Conservation (phyloP, 352 stramenopile species). For the Phytophthora ramorum region DNA sequence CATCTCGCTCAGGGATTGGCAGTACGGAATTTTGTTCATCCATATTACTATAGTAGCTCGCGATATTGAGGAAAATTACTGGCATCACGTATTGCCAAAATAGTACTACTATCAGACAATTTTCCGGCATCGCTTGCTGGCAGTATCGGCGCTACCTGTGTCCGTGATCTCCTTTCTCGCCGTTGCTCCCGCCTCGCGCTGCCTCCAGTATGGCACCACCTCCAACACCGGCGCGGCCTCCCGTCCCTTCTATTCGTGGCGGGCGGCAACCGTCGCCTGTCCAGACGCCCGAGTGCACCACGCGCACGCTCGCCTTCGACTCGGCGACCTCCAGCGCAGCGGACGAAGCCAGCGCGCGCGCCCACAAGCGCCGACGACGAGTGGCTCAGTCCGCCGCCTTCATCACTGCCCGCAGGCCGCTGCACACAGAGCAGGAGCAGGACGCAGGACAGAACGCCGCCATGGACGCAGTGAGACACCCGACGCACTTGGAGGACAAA, state of each 20-base stretch:
- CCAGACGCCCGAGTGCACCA: constrained; percentile 53
- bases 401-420: constrained; percentile 32
- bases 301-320: constrained; percentile 52
- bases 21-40: no score
- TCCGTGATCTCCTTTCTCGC: neutral
- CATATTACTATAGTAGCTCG: no score
- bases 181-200: neutral
- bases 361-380: constrained; percentile 52
- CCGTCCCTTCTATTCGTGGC: constrained; percentile 34
- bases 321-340: constrained; percentile 37
- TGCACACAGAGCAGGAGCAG: constrained; percentile 10
- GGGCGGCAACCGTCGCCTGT: constrained; percentile 43
- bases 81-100: no score
- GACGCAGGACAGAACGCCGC: constrained; percentile 5
- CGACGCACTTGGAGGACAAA: constrained; percentile 9
- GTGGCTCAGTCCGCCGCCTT: constrained; percentile 36
- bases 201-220: neutral
- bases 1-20: no score
- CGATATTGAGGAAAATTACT: no score
- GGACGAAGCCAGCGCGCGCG: constrained; percentile 28
- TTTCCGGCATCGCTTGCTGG: no score
- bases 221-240: constrained; percentile 20
- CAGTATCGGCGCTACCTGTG: no score
- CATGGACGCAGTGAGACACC: constrained; percentile 20
- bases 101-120: no score